These are phyloP conservation scores for Parascedosporium putredinis DNA, from an alignment of 2,329 filamentous ascomycete genomes.

Conservation along the genomic window DNA sequence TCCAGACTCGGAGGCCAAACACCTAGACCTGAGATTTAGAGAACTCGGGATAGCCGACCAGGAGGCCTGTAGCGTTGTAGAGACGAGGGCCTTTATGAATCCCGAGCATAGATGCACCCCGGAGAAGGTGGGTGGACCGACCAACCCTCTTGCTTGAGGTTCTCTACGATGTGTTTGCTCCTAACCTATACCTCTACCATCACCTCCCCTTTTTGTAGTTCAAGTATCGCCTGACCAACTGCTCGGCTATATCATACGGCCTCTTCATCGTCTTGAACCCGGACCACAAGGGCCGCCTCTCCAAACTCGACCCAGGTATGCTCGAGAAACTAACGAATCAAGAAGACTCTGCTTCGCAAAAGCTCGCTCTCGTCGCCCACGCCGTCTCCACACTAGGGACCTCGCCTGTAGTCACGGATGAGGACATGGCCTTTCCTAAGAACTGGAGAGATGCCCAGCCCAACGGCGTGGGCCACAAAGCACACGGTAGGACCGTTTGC, in stretches of 20 bases:
- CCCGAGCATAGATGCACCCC: slow-evolving; percentile 1
- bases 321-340: not conserved
- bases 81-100: not conserved
- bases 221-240: slow-evolving; percentile 62
- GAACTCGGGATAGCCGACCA: not conserved
- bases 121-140: not conserved
- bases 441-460: slow-evolving; percentile 48
- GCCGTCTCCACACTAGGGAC: slow-evolving; percentile 64
- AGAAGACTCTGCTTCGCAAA: slow-evolving; percentile 14
- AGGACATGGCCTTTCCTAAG: slow-evolving; percentile 62
- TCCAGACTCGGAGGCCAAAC: not conserved
- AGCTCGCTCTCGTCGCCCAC: slow-evolving; percentile 62
- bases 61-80: not conserved
- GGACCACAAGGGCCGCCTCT: not conserved
- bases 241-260: slow-evolving; percentile 68
- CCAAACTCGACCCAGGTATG: not conserved
- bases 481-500: slow-evolving; percentile 63
- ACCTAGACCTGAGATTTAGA: not conserved
- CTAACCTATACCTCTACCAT: not conserved
- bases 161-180: no score
- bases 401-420: slow-evolving; percentile 55
- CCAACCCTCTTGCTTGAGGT: no score
- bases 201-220: no score
- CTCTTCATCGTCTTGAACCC: slow-evolving; percentile 60
- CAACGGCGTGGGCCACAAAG: slow-evolving; percentile 55